phyloP scores from a whole-genome alignment of 371 early-diverging fungal species.

The Mortierella sp. region DNA sequence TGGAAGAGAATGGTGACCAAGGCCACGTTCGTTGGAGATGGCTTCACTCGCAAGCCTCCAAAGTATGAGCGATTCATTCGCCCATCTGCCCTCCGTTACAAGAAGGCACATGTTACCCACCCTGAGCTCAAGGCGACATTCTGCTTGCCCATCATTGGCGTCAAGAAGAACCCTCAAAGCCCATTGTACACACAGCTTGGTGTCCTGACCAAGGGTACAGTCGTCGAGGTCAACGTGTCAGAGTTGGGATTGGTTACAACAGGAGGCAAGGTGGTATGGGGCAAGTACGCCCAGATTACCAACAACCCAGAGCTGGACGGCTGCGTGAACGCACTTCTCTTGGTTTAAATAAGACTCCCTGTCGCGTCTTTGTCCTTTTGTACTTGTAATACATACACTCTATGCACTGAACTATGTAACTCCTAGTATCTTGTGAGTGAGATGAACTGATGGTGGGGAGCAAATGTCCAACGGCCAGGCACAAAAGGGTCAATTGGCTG shows the following conservation, averaged over 20 bases:
- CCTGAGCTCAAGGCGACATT: slow-evolving; percentile 99
- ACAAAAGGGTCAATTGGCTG: no score
- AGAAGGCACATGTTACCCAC: slow-evolving; percentile 99
- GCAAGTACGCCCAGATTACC: slow-evolving; percentile 98
- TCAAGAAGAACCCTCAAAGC: slow-evolving; percentile 99
- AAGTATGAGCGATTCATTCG: slow-evolving; percentile 99
- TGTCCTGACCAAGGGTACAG: slow-evolving; percentile 99
- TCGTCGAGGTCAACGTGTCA: slow-evolving; percentile 98
- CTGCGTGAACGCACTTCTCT: slow-evolving; percentile 94
- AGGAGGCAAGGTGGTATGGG: slow-evolving; percentile 99
- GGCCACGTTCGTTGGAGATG: slow-evolving; percentile 99
- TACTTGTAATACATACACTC: not conserved
- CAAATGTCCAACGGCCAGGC: no score
- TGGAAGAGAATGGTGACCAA: slow-evolving; percentile 99
- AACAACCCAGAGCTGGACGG: slow-evolving; percentile 97
- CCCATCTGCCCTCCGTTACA: slow-evolving; percentile 99
- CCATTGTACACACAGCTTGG: slow-evolving; percentile 99
- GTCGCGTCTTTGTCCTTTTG: not conserved
- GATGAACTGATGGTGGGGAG: no score
- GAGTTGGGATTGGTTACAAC: slow-evolving; percentile 99
- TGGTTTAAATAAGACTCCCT: slow-evolving; percentile 70
- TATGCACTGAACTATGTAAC: no score
- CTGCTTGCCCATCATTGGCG: slow-evolving; percentile 97
- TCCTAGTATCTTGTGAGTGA: no score
- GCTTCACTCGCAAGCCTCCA: slow-evolving; percentile 99